Evolutionary conservation across 1,284 basidiomycete genomes (phyloP).

Genomic region (Malassezia equina): DNA sequence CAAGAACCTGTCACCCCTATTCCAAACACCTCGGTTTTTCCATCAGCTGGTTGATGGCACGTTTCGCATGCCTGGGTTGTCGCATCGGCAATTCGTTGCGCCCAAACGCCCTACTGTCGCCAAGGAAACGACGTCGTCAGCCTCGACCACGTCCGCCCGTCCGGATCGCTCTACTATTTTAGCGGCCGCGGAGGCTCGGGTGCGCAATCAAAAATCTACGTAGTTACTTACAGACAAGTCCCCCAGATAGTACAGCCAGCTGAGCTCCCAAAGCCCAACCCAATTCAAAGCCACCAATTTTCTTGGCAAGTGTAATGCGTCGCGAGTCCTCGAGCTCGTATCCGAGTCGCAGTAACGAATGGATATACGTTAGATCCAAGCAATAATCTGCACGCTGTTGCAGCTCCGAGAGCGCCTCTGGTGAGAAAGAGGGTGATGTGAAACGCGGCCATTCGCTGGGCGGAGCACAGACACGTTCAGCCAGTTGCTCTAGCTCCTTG

Average conservation of each 20-base stretch:
- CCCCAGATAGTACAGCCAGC: constrained; percentile 34
- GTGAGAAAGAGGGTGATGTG: constrained; percentile 31
- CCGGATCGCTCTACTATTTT: constrained; percentile 7
- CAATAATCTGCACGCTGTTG: constrained; percentile 81
- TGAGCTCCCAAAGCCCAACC: constrained; percentile 83
- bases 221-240: constrained; percentile 27
- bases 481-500: constrained; percentile 24
- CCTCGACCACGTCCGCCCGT: neutral
- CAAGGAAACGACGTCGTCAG: neutral
- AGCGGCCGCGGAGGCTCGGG: constrained; percentile 14
- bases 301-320: constrained; percentile 56
- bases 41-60: neutral
- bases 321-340: constrained; percentile 55
- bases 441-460: constrained; percentile 16
- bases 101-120: neutral
- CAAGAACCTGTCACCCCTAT: constrained; percentile 1
- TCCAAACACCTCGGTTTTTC: neutral
- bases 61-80: neutral
- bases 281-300: constrained; percentile 79
- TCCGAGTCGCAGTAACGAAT: constrained; percentile 65
- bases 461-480: constrained; percentile 33
- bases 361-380: constrained; percentile 90
- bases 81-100: neutral
- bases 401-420: constrained; percentile 61
- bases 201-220: neutral